Conservation (phyloP, 441 rosid species). For the Rhodomyrtus psidioides region DNA sequence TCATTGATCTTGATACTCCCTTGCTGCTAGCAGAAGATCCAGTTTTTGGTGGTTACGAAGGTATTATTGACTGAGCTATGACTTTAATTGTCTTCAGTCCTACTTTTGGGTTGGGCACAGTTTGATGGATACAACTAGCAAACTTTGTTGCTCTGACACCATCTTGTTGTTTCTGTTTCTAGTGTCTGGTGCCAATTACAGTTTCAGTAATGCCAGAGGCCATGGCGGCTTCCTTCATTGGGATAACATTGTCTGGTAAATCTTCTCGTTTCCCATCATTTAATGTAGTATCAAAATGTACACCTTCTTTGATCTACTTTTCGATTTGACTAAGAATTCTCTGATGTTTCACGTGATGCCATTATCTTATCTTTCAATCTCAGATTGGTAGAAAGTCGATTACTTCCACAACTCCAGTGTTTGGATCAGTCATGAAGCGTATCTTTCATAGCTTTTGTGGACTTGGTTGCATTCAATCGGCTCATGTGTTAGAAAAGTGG, state of each 20-base stretch:
- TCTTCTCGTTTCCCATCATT: background rate
- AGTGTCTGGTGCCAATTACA: constrained; percentile 72
- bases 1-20: constrained; percentile 80
- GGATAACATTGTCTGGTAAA: constrained; percentile 46
- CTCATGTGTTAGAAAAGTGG: background rate
- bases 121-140: background rate
- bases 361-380: background rate
- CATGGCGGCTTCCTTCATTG: constrained; percentile 76
- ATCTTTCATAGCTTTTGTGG: background rate
- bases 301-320: background rate
- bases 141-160: background rate
- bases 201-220: constrained; percentile 67
- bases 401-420: background rate
- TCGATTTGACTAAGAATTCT: background rate
- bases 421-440: background rate
- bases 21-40: constrained; percentile 86
- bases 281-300: background rate
- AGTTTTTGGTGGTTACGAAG: constrained; percentile 76
- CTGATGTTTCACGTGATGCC: background rate
- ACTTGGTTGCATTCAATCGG: background rate
- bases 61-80: constrained; percentile 24
- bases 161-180: background rate
- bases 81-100: background rate
- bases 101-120: background rate
- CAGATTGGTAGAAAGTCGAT: background rate